These are phyloP conservation scores for Solanum chacoense DNA, from an alignment of 305 asterid genomes.

Conservation along the genomic window DNA sequence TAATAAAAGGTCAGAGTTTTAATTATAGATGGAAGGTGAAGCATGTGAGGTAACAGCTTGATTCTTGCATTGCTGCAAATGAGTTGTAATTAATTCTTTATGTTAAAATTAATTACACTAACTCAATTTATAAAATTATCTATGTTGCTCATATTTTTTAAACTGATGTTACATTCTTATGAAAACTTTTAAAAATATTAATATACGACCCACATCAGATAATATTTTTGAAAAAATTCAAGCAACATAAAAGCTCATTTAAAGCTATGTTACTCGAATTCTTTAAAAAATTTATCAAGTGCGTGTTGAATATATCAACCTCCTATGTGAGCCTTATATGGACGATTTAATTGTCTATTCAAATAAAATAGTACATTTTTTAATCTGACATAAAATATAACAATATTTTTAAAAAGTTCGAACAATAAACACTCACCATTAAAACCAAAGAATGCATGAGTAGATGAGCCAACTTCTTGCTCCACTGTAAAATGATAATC, in stretches of 20 bases:
- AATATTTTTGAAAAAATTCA: not conserved
- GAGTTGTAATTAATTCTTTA: not conserved
- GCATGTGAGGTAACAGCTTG: conserved; percentile 14
- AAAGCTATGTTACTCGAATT: not conserved
- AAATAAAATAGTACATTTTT: not conserved
- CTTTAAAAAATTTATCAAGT: not conserved
- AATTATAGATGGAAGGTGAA: not conserved
- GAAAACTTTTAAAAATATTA: too few relatives aligned
- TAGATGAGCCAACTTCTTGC: conserved; percentile 95
- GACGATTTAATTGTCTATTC: fast-evolving
- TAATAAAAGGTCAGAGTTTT: not conserved
- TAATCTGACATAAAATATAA: not conserved
- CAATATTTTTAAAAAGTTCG: not conserved
- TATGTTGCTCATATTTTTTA: not conserved
- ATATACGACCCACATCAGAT: not conserved
- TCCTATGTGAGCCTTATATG: not conserved
- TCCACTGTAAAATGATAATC: conserved; percentile 91
- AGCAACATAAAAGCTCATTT: not conserved
- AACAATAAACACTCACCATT: conserved; percentile 29
- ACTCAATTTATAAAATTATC: not conserved
- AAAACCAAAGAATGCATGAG: conserved; percentile 95
- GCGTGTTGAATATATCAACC: fast-evolving
- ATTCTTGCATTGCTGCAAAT: conserved; percentile 3
- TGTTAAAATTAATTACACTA: not conserved
- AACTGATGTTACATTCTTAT: not conserved